These are phyloP conservation scores for Prinsepia uniflora DNA, from an alignment of 306 rosid species.

Conservation along the genomic window DNA sequence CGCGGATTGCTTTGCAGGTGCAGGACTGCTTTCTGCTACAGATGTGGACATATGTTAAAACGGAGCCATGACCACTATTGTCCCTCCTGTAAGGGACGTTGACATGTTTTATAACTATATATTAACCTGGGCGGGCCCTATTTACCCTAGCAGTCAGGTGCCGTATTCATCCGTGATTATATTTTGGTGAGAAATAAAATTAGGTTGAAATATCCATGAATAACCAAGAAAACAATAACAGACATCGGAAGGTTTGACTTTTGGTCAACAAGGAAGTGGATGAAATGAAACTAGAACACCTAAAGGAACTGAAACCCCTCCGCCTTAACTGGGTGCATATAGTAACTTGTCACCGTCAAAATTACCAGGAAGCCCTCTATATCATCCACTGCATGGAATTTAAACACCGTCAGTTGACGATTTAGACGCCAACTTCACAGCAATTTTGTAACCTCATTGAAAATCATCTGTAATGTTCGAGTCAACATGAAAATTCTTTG, in stretches of 20 bases:
- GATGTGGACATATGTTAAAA: neutral
- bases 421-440: constrained; percentile 9
- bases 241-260: neutral
- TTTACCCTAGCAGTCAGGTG: no score
- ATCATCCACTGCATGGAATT: neutral
- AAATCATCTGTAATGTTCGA: constrained; percentile 4
- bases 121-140: no score
- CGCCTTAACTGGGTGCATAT: constrained; percentile 13
- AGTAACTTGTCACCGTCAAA: neutral
- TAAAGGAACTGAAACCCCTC: constrained; percentile 22
- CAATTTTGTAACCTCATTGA: neutral
- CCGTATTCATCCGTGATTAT: no score
- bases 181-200: neutral
- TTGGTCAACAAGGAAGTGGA: constrained; percentile 11
- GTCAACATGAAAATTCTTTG: neutral
- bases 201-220: neutral
- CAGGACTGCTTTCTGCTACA: constrained; percentile 14
- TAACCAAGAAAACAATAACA: no score
- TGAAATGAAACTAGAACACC: neutral
- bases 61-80: neutral
- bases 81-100: neutral
- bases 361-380: neutral
- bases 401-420: neutral
- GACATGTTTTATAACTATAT: neutral
- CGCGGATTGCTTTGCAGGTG: constrained; percentile 15